Conservation (phyloP, 345 rosid species). For the Populus simonii region DNA sequence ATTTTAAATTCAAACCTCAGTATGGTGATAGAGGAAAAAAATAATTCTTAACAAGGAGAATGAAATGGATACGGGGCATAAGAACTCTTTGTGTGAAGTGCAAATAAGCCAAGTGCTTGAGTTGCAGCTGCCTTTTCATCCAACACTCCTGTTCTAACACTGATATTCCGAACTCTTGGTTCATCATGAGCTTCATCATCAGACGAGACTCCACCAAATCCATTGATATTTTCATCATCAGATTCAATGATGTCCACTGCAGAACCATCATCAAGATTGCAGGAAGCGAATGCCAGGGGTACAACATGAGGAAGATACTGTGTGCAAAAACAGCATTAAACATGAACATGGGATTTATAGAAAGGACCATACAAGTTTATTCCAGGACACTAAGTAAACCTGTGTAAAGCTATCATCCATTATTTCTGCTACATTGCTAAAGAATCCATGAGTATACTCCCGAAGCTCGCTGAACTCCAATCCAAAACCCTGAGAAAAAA, state of each 20-base stretch:
- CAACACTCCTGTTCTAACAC: slow-evolving; percentile 92
- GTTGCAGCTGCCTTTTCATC: slow-evolving; percentile 99
- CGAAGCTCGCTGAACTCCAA: slow-evolving; percentile 95
- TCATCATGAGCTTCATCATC: slow-evolving; percentile 99
- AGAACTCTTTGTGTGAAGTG: slow-evolving; percentile 75
- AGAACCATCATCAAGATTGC: slow-evolving; percentile 99
- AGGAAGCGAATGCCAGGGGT: slow-evolving; percentile 83
- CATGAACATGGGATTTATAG: slow-evolving; percentile 3
- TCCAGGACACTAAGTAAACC: slow-evolving; percentile 43
- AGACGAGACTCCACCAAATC: slow-evolving; percentile 92
- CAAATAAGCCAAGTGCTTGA: slow-evolving; percentile 97
- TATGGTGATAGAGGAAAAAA: neutral
- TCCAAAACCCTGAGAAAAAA: slow-evolving; percentile 68
- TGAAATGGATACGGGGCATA: slow-evolving; percentile 83
- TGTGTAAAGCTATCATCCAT: slow-evolving; percentile 78
- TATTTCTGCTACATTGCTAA: slow-evolving; percentile 95
- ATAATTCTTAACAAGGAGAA: neutral
- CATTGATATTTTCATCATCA: slow-evolving; percentile 78
- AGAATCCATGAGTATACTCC: slow-evolving; percentile 97
- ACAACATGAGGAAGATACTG: slow-evolving; percentile 94
- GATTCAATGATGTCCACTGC: slow-evolving; percentile 89
- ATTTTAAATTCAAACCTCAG: neutral
- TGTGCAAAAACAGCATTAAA: slow-evolving; percentile 23
- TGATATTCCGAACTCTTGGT: slow-evolving; percentile 88
- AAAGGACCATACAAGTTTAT: slow-evolving; percentile 13